phyloP scores from a whole-genome alignment of 768 basidiomycete genomes.

The Tulasnella sp. region DNA sequence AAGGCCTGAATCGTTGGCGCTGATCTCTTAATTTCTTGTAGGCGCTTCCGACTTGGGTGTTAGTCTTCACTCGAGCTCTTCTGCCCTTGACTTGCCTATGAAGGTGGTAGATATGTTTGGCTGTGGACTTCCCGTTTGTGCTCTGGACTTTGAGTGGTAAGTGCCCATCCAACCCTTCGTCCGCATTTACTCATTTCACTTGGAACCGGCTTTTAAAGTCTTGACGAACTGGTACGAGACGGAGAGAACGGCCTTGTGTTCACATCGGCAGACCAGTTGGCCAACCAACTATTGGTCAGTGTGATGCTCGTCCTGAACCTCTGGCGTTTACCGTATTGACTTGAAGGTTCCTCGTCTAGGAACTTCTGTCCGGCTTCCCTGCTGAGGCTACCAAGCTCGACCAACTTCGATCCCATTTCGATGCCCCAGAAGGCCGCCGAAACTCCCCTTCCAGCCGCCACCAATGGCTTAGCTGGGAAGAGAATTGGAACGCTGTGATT shows the following conservation, averaged over 20 bases:
- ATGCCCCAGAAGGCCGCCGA: neutral
- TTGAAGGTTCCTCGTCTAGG: neutral
- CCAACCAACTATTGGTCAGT: conserved; percentile 65
- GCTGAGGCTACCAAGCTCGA: neutral
- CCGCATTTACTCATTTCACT: neutral
- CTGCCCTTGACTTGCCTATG: conserved; percentile 92
- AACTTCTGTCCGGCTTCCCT: neutral
- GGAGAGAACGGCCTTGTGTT: conserved; percentile 84
- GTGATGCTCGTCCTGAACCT: neutral
- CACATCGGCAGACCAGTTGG: conserved; percentile 59
- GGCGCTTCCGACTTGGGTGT: conserved; percentile 91
- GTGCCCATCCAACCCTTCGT: conserved; percentile 32
- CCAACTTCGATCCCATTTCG: neutral
- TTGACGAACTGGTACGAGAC: conserved; percentile 81
- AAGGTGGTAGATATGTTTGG: conserved; percentile 99
- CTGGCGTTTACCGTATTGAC: neutral
- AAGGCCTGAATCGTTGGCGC: neutral
- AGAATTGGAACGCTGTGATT: conserved; percentile 3
- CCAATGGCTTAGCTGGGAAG: neutral
- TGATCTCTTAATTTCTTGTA: conserved; percentile 36
- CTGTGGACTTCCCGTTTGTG: conserved; percentile 89
- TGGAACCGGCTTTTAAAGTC: conserved; percentile 45
- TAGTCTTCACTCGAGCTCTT: conserved; percentile 86
- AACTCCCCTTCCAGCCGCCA: neutral
- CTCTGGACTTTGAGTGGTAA: conserved; percentile 82